These are phyloP conservation scores for Brasenia schreberi DNA, from an alignment of 164 flowering plant genomes.

Conservation along the genomic window DNA sequence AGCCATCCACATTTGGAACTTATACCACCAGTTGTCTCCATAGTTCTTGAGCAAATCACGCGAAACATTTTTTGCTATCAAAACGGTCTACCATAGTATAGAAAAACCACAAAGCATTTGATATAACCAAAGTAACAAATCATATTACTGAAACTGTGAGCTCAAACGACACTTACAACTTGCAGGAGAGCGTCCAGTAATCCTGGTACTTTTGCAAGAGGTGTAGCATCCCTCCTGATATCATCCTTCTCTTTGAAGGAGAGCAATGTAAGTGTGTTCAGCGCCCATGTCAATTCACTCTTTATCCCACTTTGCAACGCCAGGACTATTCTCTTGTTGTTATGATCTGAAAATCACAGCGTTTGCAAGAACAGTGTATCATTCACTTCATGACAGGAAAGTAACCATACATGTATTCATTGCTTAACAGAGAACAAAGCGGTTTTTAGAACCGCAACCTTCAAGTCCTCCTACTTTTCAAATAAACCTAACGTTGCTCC, in stretches of 20 bases:
- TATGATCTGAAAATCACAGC: conserved; percentile 47
- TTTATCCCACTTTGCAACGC: conserved; percentile 97
- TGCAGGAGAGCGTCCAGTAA: conserved; percentile 95
- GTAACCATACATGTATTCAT: not conserved
- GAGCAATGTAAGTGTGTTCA: conserved; percentile 88
- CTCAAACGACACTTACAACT: conserved; percentile 48
- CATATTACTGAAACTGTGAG: not conserved
- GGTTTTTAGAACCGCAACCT: not conserved
- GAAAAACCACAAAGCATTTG: too few species aligned
- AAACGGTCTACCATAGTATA: too few species aligned
- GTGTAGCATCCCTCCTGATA: conserved; percentile 75
- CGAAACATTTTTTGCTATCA: too few species aligned
- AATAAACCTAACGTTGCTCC: not conserved
- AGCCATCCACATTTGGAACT: too few species aligned
- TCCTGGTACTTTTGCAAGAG: conserved; percentile 87
- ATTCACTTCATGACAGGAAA: not conserved
- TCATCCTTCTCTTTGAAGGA: conserved; percentile 98
- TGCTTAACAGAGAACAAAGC: too few species aligned
- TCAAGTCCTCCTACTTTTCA: not conserved
- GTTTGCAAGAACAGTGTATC: too few species aligned
- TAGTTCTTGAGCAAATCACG: too few species aligned
- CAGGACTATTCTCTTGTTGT: conserved; percentile 79
- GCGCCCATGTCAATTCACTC: conserved; percentile 94
- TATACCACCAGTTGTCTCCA: too few species aligned
- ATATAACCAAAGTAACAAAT: too few species aligned